phyloP scores from a whole-genome alignment of 805 yeast genomes.

The Candida montana region DNA sequence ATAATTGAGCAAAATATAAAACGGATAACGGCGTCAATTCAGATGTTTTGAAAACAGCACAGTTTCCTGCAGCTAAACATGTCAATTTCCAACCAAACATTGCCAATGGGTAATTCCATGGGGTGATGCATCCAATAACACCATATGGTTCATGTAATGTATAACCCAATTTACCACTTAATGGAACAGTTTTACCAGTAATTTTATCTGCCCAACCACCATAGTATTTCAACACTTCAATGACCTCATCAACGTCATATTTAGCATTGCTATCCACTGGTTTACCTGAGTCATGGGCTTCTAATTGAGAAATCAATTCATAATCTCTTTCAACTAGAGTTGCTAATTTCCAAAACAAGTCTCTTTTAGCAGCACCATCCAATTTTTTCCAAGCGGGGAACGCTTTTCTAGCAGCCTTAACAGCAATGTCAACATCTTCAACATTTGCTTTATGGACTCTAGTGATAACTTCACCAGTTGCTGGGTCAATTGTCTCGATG shows the following conservation, averaged over 20 bases:
- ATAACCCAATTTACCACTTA: slow-evolving; percentile 50
- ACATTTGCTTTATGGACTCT: slow-evolving; percentile 45
- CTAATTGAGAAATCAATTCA: slow-evolving; percentile 49
- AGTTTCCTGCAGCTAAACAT: slow-evolving; percentile 43
- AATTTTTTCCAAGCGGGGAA: slow-evolving; percentile 44
- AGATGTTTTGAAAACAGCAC: slow-evolving; percentile 43
- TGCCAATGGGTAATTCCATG: slow-evolving; percentile 47
- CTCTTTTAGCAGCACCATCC: slow-evolving; percentile 43
- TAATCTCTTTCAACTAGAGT: slow-evolving; percentile 42
- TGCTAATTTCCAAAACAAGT: slow-evolving; percentile 43
- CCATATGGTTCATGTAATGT: slow-evolving; percentile 52
- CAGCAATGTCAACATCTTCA: slow-evolving; percentile 52
- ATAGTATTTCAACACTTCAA: slow-evolving; percentile 53
- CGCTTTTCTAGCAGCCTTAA: slow-evolving; percentile 45
- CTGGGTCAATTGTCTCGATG: slow-evolving; percentile 40
- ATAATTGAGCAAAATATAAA: slow-evolving; percentile 36
- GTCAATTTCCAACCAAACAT: slow-evolving; percentile 48
- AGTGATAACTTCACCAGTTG: slow-evolving; percentile 47
- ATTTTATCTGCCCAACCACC: slow-evolving; percentile 77
- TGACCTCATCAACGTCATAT: slow-evolving; percentile 54
- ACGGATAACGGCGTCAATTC: slow-evolving; percentile 47
- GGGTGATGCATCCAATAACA: slow-evolving; percentile 46
- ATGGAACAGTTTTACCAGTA: slow-evolving; percentile 58
- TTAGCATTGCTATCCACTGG: slow-evolving; percentile 47
- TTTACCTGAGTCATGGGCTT: slow-evolving; percentile 58